Conservation (phyloP, 805 yeast species). For the Metschnikowia noctiluminum region DNA sequence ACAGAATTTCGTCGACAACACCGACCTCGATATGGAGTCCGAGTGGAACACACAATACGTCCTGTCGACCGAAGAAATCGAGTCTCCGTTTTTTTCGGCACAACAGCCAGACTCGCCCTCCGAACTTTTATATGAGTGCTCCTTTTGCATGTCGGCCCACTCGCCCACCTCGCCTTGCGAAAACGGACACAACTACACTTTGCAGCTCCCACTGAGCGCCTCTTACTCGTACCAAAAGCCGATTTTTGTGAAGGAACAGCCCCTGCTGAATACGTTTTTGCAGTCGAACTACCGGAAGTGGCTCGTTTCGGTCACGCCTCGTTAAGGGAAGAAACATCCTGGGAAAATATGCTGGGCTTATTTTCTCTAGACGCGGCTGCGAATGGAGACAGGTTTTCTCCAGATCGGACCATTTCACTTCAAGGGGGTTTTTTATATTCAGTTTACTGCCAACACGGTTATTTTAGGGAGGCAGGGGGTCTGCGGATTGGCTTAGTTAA, state of each 20-base stretch:
- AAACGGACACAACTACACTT: conserved; percentile 10
- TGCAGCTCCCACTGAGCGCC: conserved; percentile 15
- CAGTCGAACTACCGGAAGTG: conserved; percentile 22
- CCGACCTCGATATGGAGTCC: conserved; percentile 19
- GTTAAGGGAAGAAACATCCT: not conserved
- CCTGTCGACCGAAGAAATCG: conserved; percentile 3
- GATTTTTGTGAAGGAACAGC: conserved; percentile 10
- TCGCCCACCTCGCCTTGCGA: conserved; percentile 17
- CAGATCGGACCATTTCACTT: not conserved
- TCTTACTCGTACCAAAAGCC: conserved; percentile 11
- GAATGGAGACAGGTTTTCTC: not conserved
- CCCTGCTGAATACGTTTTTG: conserved; percentile 12
- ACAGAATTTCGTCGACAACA: conserved; percentile 15
- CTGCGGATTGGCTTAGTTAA: not conserved
- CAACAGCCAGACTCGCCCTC: conserved; percentile 11
- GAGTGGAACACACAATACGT: conserved; percentile 22
- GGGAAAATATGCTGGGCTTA: not conserved
- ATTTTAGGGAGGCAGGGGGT: not conserved
- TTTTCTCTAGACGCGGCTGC: not conserved
- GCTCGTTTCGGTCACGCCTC: conserved; percentile 21
- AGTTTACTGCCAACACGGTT: not conserved
- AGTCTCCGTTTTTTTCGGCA: conserved; percentile 3
- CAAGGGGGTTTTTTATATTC: not conserved
- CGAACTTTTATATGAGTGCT: conserved; percentile 18
- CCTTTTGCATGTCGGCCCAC: conserved; percentile 17